Conservation (phyloP, 768 basidiomycete species). For the Termitomyces sp. region DNA sequence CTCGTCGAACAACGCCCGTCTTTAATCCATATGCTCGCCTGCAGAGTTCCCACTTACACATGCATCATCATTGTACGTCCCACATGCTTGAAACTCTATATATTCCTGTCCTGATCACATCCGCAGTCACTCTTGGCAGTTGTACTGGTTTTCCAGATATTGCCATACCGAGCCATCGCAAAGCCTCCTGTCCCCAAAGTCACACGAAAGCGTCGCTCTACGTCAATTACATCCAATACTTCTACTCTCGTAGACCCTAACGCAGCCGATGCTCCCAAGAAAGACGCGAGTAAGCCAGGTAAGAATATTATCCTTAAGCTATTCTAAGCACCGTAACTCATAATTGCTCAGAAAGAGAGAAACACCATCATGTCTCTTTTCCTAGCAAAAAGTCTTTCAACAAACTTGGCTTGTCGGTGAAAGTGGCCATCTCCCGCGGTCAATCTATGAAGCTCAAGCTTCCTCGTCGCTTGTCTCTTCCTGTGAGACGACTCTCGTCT, state of each 20-base stretch:
- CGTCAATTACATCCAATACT: background rate
- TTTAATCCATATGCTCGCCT: background rate
- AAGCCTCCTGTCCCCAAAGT: constrained; percentile 1
- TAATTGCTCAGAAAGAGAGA: background rate
- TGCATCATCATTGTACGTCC: constrained; percentile 3
- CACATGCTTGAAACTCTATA: background rate
- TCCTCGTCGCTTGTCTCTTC: background rate
- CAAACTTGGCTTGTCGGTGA: background rate
- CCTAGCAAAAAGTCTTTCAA: background rate
- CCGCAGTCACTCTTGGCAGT: constrained; percentile 3
- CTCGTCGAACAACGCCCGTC: constrained; percentile 5
- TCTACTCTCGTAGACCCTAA: background rate
- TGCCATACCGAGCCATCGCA: background rate
- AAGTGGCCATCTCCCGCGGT: background rate
- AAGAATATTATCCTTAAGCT: background rate
- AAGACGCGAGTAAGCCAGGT: background rate
- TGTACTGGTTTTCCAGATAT: background rate
- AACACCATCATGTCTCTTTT: background rate
- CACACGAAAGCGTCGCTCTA: background rate
- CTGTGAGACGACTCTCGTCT: background rate
- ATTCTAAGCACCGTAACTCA: background rate
- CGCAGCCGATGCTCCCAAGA: background rate
- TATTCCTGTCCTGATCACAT: constrained; percentile 3
- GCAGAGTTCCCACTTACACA: background rate
- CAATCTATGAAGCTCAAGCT: background rate